Conservation (phyloP, 2,329 filamentous ascomycete genomes). For the Tolypocladium paradoxum region DNA sequence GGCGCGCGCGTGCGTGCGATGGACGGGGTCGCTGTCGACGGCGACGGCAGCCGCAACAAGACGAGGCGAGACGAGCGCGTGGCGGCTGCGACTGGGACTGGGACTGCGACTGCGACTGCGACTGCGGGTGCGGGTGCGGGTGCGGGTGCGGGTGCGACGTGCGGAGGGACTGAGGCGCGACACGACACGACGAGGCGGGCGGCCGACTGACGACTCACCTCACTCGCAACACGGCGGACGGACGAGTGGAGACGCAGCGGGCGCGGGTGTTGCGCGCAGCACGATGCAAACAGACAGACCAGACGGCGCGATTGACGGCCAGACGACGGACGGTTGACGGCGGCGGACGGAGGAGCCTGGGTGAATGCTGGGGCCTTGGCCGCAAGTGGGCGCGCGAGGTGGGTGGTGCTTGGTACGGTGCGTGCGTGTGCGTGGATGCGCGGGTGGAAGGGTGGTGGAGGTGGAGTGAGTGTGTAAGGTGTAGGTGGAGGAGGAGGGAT, state of each 20-base stretch:
- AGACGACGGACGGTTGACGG: background rate
- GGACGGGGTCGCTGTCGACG: slow-evolving; percentile 2
- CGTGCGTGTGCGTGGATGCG: background rate
- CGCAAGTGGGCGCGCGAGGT: slow-evolving; percentile 7
- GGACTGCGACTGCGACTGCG: background rate
- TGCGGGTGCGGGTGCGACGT: too few relatives aligned
- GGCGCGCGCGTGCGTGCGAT: slow-evolving; percentile 7
- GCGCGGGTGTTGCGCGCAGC: slow-evolving; percentile 1
- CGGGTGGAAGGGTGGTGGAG: slow-evolving; percentile 5
- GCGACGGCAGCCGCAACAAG: slow-evolving; percentile 5
- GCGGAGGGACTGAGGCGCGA: too few relatives aligned
- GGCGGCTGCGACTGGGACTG: background rate
- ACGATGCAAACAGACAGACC: background rate
- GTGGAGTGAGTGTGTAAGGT: slow-evolving; percentile 1
- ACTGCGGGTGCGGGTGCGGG: background rate
- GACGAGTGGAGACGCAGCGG: background rate
- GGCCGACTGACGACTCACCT: too few relatives aligned
- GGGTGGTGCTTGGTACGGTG: background rate
- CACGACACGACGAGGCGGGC: too few relatives aligned
- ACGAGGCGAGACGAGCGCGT: background rate
- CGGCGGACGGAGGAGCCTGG: background rate
- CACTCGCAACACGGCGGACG: background rate
- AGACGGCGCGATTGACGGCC: background rate
- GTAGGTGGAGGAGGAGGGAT: slow-evolving; percentile 3
- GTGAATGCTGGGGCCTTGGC: slow-evolving; percentile 8